Base-by-base conservation (phyloP, 768 basidiomycete species). In the Boletus patriciae region DNA sequence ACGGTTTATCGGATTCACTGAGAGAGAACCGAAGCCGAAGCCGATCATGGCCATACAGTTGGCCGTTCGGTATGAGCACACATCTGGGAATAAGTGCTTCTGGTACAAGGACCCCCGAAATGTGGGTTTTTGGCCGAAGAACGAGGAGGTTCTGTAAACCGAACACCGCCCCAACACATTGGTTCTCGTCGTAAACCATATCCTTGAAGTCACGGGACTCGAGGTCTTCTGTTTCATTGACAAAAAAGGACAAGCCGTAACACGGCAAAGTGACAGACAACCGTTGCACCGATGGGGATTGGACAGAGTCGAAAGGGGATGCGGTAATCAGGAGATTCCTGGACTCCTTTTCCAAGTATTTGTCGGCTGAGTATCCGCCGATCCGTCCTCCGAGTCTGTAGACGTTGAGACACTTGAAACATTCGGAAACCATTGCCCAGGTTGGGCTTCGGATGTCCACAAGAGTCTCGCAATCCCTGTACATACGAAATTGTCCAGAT, bases 131-230 rank as follows among this genome's bases (percentile, higher is more conserved):
- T 7, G 27, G 27, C 21, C 27, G 44, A 29, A 43, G 13, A 8
- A 80, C 67, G 41, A 77, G 73, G 43, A 65, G 72, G 29, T 54
- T 68, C 8, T 37, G 29, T 41, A 82, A 58, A 11, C 81, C 81
- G 41, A 77, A 66, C 61, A 82, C 64, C 1, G 78, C 72, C 1
- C 76, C 77, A 11, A 65, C 59, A 0, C 66, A 75, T 54, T 80
- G 80, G 33, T 66, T 41, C 6, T 50, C 12, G 38, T 79, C 77
- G 11, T 79, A 62, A 18, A 75, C 62, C 69, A 77, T 78, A n/a
- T 65, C 66, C 6, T 68, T 70, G 45, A 77, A 65, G 46, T 77
- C 77, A 12, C 48, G 55, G 25, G 73, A 78, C 54, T 79, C 71
- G 8, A 81, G 60, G 9, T 66, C 55, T 25, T 59, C 56, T 1